Conservation (phyloP, 306 rosid species). For the Trichosanthes truncata region DNA sequence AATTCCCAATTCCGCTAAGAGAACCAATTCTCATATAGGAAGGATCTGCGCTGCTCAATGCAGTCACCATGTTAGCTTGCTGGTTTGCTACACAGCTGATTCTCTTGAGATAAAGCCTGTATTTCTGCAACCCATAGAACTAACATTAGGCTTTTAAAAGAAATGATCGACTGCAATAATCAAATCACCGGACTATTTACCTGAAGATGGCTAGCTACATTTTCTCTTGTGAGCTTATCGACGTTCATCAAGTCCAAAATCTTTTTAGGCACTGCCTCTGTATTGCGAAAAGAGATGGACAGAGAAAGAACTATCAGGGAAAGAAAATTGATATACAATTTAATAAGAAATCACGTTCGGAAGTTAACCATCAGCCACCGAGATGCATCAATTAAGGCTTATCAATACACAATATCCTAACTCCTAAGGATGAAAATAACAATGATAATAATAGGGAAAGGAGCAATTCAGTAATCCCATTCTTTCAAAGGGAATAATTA, state of each 20-base stretch:
- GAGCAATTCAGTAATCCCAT: not conserved
- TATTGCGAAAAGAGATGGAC: constrained; percentile 8
- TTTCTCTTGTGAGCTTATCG: constrained; percentile 90
- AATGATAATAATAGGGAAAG: not conserved
- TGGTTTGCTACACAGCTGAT: constrained; percentile 78
- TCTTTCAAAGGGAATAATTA: not conserved
- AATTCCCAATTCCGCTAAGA: constrained; percentile 43
- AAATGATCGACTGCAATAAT: not conserved
- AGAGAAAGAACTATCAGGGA: constrained; percentile 3
- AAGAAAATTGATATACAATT: not conserved
- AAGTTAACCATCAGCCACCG: not conserved
- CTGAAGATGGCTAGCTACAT: constrained; percentile 99
- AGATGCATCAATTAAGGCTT: not conserved
- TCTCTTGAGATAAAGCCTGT: constrained; percentile 84
- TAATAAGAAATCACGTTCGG: not conserved
- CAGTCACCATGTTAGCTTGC: constrained; percentile 85
- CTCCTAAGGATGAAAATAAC: not conserved
- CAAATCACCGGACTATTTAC: constrained; percentile 24
- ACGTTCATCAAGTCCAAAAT: constrained; percentile 94
- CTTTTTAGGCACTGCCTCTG: constrained; percentile 97
- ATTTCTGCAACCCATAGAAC: constrained; percentile 57
- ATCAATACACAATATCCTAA: not conserved
- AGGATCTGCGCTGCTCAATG: constrained; percentile 62
- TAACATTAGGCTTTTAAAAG: constrained; percentile 1
- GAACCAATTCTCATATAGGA: constrained; percentile 63